Conservation (phyloP, 2,329 filamentous ascomycete genomes). For the Scytalidium sp. region DNA sequence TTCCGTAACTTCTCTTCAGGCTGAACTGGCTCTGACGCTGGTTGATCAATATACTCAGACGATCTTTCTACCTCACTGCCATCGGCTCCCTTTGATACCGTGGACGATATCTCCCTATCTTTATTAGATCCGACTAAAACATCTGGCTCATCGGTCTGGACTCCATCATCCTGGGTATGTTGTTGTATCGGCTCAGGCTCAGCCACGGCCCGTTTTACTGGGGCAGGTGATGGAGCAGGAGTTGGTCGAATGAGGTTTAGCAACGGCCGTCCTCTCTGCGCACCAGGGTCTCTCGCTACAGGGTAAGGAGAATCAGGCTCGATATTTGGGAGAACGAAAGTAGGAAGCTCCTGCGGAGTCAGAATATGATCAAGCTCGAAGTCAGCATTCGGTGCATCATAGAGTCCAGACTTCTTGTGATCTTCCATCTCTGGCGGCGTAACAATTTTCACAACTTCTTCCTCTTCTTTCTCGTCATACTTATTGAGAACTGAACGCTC, state of each 20-base stretch:
- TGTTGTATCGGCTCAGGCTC: conserved; percentile 10
- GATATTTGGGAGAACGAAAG: conserved; percentile 26
- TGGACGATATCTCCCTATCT: conserved; percentile 40
- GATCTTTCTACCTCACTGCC: conserved; percentile 48
- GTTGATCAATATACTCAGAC: conserved; percentile 33
- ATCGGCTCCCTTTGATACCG: conserved; percentile 27
- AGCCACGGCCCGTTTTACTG: conserved; percentile 35
- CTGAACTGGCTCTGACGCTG: conserved; percentile 15
- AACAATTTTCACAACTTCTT: conserved; percentile 43
- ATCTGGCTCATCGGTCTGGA: conserved; percentile 27
- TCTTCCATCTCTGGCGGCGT: conserved; percentile 52
- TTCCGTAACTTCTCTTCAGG: conserved; percentile 32
- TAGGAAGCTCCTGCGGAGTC: conserved; percentile 46
- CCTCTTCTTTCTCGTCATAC: conserved; percentile 36
- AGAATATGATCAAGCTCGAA: conserved; percentile 59
- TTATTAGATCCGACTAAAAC: conserved; percentile 37
- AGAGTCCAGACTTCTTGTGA: conserved; percentile 45
- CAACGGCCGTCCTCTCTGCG: conserved; percentile 40
- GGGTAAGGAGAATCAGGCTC: conserved; percentile 26
- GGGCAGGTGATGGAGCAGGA: conserved; percentile 48
- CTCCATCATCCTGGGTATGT: conserved; percentile 8
- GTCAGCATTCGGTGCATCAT: conserved; percentile 60
- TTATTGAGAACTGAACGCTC: conserved; percentile 54
- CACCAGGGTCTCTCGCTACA: conserved; percentile 21
- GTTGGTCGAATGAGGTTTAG: conserved; percentile 62